Base-by-base conservation (phyloP, 2,329 filamentous ascomycete species). In the Claviceps maximensis region DNA sequence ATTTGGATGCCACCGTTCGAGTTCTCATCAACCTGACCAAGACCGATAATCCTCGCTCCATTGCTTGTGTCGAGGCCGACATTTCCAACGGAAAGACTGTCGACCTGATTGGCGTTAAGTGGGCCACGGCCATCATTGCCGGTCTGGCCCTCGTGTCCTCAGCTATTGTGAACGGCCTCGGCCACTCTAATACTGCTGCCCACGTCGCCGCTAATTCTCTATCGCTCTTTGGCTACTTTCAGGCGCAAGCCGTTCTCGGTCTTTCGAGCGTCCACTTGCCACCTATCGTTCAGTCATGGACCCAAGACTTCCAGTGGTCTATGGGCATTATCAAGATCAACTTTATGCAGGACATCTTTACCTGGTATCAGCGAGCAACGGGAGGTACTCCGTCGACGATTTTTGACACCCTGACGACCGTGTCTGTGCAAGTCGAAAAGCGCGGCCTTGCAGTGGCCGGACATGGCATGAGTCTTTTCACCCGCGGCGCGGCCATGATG, bases 221-320 rank as follows among this genome's bases (percentile, higher is more conserved):
- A 57, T 93, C 90, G n/a, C 82, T 97, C 31, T 95, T 95, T 65
- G 82, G 86, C 56, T 96, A 93, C 70, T 95, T 96, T 77, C 91
- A 97, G 70, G 83, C 88, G 4, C 90, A 95, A 69, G 90, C 91
- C 27, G 89, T 96, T 69, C 76, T 95, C 62, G 90, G 90, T 58
- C 84, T 96, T 69, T 87, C 84, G 52, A 80, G 85, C 21, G 84
- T 96, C 15, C 75, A 77, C 47, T 78, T 95, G 52, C 91, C 91
- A 10, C 91, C 91, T 0, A 87, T 95, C 56, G 91, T 95, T 52
- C 79, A 87, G 62, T 79, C 90, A 0, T 97, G 91, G 91, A 95
- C 90, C 1, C 90, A 96, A 71, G 91, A 96, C 71, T 96, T 97
- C 72, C 87, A 94, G 66, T 97, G 91, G 91, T 94, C 86, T 63